Base-by-base conservation (phyloP, 306 rosid species). In the Datisca glomerata region DNA sequence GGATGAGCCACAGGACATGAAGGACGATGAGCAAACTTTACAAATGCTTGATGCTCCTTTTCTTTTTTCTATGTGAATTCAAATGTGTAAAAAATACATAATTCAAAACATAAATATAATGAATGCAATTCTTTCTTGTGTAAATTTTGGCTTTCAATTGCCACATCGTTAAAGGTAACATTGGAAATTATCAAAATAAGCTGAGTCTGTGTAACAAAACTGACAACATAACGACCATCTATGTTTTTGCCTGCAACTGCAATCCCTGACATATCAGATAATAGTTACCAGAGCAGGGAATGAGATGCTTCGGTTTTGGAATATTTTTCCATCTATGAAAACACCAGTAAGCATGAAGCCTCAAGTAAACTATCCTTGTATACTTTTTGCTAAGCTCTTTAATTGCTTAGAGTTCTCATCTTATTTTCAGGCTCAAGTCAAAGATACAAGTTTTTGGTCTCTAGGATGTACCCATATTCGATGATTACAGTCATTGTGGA, bases 231-330 rank as follows among this genome's bases (percentile, higher is more conserved):
- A n/a, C n/a, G n/a, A n/a, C n/a, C n/a, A n/a, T n/a, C 53, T 65
- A 69, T 24, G 14, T 21, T 51, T 60, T 70, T 12, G 61, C 49
- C 27, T 56, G 43, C 18, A 63, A 55, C 68, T 69, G 64, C 45
- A 79, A 73, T 36, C 74, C 73, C 57, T 79, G 92, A 66, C 95
- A 79, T 57, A 84, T 84, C 93, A 86, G 92, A 89, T 93, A 22
- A 80, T 89, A 49, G 95, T 89, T 15, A 89, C 98, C 7, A 95
- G 98, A 35, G 95, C 98, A 0, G 98, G 98, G n/a, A 95, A 89
- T 36, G 98, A 89, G 51, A 89, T 95, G 9, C 80, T 89, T 9
- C 43, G 96, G 52, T 89, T 89, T 56, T 84, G 96, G 98, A 89
- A 80, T 45, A 58, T 89, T 43, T 89, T 89, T 53, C 98, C 98